phyloP scores from a whole-genome alignment of 352 stramenopile genomes.

The Thraustochytrium sp. region DNA sequence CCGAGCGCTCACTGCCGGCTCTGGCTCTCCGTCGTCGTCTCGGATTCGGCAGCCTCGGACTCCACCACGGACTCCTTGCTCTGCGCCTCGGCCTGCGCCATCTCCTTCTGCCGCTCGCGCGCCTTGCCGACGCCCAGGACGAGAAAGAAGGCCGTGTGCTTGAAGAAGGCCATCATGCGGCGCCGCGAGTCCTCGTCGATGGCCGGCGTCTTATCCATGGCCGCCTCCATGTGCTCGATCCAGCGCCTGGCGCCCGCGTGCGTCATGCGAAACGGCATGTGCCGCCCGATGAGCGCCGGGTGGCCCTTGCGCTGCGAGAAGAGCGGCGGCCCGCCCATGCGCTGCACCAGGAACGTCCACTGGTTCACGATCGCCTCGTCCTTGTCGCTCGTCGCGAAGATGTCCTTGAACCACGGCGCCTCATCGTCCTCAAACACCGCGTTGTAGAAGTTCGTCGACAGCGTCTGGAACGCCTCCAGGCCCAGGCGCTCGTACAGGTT shows the following conservation, averaged over 20 bases:
- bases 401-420: background rate
- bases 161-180: background rate
- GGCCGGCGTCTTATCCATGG: background rate
- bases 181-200: background rate
- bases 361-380: background rate
- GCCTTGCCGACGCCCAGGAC: background rate
- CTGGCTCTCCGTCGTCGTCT: no score
- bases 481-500: background rate
- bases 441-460: conserved; percentile 21
- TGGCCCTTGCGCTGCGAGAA: conserved; percentile 18
- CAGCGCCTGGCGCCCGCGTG: background rate
- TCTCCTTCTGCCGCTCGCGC: background rate
- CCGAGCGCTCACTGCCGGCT: no score
- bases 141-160: conserved; percentile 14
- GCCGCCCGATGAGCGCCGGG: background rate
- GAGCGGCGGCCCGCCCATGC: background rate
- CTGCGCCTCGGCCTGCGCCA: background rate
- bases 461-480: background rate
- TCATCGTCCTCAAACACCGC: background rate
- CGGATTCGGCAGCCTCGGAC: no score
- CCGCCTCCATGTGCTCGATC: background rate
- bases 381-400: conserved; percentile 7
- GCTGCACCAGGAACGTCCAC: conserved; percentile 1
- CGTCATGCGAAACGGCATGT: background rate
- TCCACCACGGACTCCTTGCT: no score